A percentile compares a stretch with the other conserved stretches of the same genome.
These are phyloP conservation scores for Ceratocystiopsis sp. DNA, from an alignment of 2,329 filamentous ascomycete genomes.

Conservation along the genomic window DNA sequence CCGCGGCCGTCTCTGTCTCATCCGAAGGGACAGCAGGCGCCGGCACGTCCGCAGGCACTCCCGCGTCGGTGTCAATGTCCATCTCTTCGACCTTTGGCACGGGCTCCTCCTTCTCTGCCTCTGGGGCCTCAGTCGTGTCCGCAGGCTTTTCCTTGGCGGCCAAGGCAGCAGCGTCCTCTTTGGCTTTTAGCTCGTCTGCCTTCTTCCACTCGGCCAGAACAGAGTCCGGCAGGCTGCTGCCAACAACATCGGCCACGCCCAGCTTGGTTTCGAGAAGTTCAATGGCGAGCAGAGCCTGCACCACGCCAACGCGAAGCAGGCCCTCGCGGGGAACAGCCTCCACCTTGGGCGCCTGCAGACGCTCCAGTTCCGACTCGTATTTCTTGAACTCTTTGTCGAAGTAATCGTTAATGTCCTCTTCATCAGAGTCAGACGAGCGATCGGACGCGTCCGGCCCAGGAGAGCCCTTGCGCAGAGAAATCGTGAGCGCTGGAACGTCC, in stretches of 20 bases:
- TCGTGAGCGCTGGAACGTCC: conserved; percentile 1
- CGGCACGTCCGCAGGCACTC: too few relatives aligned
- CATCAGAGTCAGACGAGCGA: conserved; percentile 32
- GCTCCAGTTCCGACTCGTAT: conserved; percentile 30
- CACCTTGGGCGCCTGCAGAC: conserved; percentile 21
- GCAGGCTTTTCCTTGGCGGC: not conserved
- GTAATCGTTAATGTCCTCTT: conserved; percentile 40
- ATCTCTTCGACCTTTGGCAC: conserved; percentile 23
- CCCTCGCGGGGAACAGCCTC: conserved; percentile 23
- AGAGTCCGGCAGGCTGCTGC: conserved; percentile 18
- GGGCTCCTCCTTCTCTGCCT: conserved; percentile 8
- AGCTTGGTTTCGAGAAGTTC: conserved; percentile 29
- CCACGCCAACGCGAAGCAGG: conserved; percentile 26
- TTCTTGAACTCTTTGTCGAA: conserved; percentile 36
- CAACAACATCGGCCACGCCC: conserved; percentile 25
- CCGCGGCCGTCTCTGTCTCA: too few relatives aligned
- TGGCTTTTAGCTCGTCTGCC: not conserved
- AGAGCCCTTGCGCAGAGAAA: conserved; percentile 5
- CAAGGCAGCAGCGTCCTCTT: not conserved
- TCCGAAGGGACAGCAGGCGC: too few relatives aligned
- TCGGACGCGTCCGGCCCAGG: not conserved
- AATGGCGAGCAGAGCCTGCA: conserved; percentile 29
- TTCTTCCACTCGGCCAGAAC: conserved; percentile 12
- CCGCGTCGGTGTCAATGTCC: not conserved
- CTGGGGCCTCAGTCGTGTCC: not conserved